Evolutionary conservation across 2,329 filamentous ascomycete genomes (phyloP), one percentile per base, ranked within the genome.

Genomic region (Aspergillus tamarii): DNA sequence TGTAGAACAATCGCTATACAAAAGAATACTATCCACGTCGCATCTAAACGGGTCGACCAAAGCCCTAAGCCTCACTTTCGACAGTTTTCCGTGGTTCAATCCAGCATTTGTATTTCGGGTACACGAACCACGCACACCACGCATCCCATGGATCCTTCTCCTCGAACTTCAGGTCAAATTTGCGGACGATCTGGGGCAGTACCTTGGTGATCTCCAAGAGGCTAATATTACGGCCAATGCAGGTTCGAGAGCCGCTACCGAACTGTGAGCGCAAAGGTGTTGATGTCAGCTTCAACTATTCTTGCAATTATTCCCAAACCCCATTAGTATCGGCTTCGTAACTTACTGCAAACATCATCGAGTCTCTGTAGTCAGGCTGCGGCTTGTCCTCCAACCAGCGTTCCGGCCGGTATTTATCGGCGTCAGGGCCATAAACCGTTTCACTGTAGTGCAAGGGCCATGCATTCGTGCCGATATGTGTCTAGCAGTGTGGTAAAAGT

Each of bases 111-210:
- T 54, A 54, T 21, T 36, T 34, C 1, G 52, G 52, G 21, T 54
- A 54, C 10, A 54, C 52, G 12, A 54, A 54, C 52, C 52, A 54
- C 2, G 52, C 28, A 19, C 52, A 54, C 11, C 32, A 54, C 10
- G 19, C n/a, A 16, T 34, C 19, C 52, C 52, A 54, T 7, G 52
- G 30, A 12, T 36, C 23, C 23, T 53, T 32, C 19, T 54, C 9
- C 4, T 54, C 52, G 7, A 59, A 52, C 12, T 30, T 26, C 14
- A 59, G 6, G 10, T 59, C 57, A 59, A 59, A 59, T 16, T 46
- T 45, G 16, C 57, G 28, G 23, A 59, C 9, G 14, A 59, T 34
- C 30, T 59, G 28, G 11, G 92, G 92, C 28, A 90, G 83, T 43
- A 74, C 55, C 61, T 75, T 75, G 11, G 67, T 70, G 56, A 75